These are phyloP conservation scores for Panaeolus cyanescens DNA, from an alignment of 768 basidiomycete genomes.

Conservation along the genomic window DNA sequence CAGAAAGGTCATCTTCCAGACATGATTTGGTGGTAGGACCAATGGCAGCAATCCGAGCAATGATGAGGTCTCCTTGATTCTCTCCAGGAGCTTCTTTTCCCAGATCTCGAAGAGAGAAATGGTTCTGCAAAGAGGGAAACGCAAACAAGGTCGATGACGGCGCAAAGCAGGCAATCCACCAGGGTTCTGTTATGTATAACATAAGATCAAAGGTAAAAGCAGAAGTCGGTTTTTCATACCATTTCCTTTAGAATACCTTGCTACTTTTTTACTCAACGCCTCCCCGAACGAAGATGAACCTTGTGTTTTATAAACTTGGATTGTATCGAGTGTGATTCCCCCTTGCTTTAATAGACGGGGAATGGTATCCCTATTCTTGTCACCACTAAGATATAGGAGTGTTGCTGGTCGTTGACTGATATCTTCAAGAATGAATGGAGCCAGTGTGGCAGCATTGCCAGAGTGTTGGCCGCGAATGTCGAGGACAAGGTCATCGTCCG, in stretches of 20 bases:
- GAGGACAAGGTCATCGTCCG: constrained; percentile 10
- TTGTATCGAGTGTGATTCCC: constrained; percentile 43
- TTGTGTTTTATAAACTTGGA: constrained; percentile 75
- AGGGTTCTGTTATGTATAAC: constrained; percentile 5
- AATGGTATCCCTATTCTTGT: constrained; percentile 81
- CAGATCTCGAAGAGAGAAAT: constrained; percentile 9
- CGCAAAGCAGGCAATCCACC: constrained; percentile 24
- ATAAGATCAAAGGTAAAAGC: neutral
- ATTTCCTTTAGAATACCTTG: constrained; percentile 17
- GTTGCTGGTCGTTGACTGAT: constrained; percentile 20
- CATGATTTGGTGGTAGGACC: constrained; percentile 17
- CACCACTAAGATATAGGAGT: constrained; percentile 80
- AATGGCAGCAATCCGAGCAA: constrained; percentile 15
- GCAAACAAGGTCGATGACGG: constrained; percentile 18
- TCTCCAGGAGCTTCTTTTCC: neutral
- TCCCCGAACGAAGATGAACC: constrained; percentile 52
- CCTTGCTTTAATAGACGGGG: constrained; percentile 47
- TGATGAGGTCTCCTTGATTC: neutral
- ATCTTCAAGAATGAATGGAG: constrained; percentile 57
- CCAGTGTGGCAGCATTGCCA: constrained; percentile 72
- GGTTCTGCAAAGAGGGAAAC: constrained; percentile 11
- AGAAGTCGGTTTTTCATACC: neutral
- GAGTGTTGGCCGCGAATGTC: constrained; percentile 48
- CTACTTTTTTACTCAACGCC: constrained; percentile 39
- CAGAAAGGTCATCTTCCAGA: constrained; percentile 14